Evolutionary conservation across 192 early-diverging fungal species (phyloP).

Genomic region (Coemansia sp.): DNA sequence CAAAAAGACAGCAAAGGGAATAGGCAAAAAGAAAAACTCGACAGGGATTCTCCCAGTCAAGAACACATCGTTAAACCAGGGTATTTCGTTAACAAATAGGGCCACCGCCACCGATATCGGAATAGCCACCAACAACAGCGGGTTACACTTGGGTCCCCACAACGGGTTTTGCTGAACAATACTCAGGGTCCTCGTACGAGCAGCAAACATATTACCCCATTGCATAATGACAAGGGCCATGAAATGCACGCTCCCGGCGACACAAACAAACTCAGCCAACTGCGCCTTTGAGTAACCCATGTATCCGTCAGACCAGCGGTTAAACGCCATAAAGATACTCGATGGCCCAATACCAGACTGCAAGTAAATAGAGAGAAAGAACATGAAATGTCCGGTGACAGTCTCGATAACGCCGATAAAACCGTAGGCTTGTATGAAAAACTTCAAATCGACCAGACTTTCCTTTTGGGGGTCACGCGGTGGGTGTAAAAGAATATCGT

Average conservation of each 20-base stretch:
- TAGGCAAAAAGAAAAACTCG: constrained; percentile 66
- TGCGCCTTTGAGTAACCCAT: constrained; percentile 57
- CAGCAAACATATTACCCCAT: constrained; percentile 59
- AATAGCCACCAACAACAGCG: constrained; percentile 36
- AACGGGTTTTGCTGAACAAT: constrained; percentile 54
- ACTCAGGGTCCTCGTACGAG: constrained; percentile 46
- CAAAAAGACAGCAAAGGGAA: constrained; percentile 60
- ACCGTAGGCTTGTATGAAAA: constrained; percentile 77
- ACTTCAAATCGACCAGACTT: constrained; percentile 65
- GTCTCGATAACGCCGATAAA: constrained; percentile 77
- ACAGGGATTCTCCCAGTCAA: constrained; percentile 59
- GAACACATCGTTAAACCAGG: constrained; percentile 56
- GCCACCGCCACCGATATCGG: constrained; percentile 39
- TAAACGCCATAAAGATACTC: constrained; percentile 64
- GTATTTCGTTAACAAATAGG: constrained; percentile 36
- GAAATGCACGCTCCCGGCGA: constrained; percentile 54
- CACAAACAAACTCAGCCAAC: constrained; percentile 47
- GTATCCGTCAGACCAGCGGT: constrained; percentile 62
- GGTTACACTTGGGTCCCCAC: constrained; percentile 49
- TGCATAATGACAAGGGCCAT: constrained; percentile 55
- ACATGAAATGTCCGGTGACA: constrained; percentile 70
- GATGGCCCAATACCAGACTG: constrained; percentile 62
- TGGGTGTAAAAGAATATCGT: constrained; percentile 67
- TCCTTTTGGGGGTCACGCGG: constrained; percentile 77
- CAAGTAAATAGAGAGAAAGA: constrained; percentile 68